Evolutionary conservation across 2,329 filamentous ascomycete genomes (phyloP).

Genomic region (Zalaria sp.): DNA sequence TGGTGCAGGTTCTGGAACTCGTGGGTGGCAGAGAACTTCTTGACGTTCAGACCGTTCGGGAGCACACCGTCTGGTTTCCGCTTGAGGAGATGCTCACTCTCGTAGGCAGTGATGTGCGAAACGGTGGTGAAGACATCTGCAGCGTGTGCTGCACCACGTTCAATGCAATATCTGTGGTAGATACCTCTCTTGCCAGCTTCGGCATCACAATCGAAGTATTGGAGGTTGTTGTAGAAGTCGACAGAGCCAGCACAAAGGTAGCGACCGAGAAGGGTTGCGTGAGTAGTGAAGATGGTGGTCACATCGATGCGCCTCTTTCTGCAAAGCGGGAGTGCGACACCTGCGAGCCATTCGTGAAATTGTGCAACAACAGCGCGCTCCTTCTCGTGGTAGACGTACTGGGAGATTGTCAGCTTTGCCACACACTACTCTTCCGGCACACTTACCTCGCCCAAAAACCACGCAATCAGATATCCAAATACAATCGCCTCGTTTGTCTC

Average conservation of each 20-base stretch:
- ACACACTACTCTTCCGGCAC: background rate
- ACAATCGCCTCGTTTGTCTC: constrained; percentile 97
- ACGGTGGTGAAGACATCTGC: constrained; percentile 98
- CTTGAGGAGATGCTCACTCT: constrained; percentile 94
- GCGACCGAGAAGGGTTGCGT: constrained; percentile 85
- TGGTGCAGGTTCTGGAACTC: constrained; percentile 98
- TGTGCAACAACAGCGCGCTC: constrained; percentile 87
- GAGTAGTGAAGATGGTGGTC: constrained; percentile 96
- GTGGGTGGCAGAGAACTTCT: constrained; percentile 95
- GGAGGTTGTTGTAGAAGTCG: constrained; percentile 98
- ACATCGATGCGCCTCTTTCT: constrained; percentile 93
- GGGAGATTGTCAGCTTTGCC: constrained; percentile 9
- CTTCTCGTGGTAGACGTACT: constrained; percentile 92
- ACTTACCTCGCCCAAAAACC: constrained; percentile 87
- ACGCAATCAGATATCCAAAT: constrained; percentile 92
- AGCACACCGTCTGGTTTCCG: constrained; percentile 93
- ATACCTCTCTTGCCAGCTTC: constrained; percentile 97
- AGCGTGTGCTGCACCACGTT: constrained; percentile 80
- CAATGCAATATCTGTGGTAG: constrained; percentile 97
- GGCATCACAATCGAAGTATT: constrained; percentile 89
- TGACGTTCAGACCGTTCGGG: constrained; percentile 94
- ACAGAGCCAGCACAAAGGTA: constrained; percentile 96
- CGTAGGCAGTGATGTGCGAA: constrained; percentile 95
- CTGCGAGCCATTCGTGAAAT: constrained; percentile 97
- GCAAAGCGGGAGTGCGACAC: constrained; percentile 79